These are phyloP conservation scores for Solidago caesia DNA, from an alignment of 129 eudicot species.

Conservation along the genomic window DNA sequence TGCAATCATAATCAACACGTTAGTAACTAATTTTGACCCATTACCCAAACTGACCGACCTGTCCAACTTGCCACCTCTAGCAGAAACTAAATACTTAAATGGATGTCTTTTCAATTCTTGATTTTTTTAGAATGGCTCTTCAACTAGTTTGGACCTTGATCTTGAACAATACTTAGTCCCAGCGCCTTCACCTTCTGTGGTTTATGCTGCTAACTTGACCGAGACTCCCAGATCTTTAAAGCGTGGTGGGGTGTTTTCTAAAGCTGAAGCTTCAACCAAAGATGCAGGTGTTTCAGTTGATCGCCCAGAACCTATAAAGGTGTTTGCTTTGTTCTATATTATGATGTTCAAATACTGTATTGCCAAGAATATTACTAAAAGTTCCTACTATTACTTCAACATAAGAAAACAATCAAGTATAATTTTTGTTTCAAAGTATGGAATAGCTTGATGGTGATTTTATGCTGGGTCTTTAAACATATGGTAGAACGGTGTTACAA, in stretches of 20 bases:
- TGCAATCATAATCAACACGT: neutral
- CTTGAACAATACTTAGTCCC: slow-evolving; percentile 93
- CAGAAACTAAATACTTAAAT: neutral
- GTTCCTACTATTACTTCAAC: neutral
- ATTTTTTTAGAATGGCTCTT: slow-evolving; percentile 57
- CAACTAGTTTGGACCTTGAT: slow-evolving; percentile 94
- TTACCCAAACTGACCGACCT: neutral
- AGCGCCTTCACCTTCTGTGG: slow-evolving; percentile 69
- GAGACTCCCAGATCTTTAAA: slow-evolving; percentile 86
- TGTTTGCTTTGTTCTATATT: slow-evolving; percentile 17
- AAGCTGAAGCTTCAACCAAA: slow-evolving; percentile 32
- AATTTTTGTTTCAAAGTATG: neutral
- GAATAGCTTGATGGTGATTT: no score
- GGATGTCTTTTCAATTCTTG: slow-evolving; percentile 10
- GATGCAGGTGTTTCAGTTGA: slow-evolving; percentile 50
- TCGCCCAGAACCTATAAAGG: slow-evolving; percentile 60
- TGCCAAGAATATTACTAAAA: neutral
- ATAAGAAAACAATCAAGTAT: neutral
- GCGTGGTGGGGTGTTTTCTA: slow-evolving; percentile 53
- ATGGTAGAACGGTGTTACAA: neutral
- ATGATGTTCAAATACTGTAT: neutral
- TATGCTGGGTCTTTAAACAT: neutral
- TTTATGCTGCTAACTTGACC: slow-evolving; percentile 93
- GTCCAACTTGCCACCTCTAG: neutral
- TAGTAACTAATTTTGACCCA: neutral